Conservation (phyloP, 306 rosid genomes). For the Rosa rugosa region DNA sequence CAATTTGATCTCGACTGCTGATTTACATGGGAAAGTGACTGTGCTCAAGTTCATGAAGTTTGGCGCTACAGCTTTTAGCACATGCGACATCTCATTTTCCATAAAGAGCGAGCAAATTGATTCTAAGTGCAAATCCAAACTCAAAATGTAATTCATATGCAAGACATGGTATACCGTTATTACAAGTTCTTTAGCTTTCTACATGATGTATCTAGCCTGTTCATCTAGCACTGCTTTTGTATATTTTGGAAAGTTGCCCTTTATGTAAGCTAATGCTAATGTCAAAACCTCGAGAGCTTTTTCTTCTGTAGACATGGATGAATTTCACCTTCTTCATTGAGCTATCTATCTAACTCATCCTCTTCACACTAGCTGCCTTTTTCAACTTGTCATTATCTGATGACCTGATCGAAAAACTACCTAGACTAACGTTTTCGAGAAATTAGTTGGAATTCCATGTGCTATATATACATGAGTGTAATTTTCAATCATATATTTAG, state of each 20-base stretch:
- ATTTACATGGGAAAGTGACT: constrained; percentile 41
- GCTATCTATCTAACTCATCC: constrained; percentile 1
- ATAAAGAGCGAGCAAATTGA: not conserved
- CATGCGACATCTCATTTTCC: constrained; percentile 37
- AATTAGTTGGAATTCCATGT: constrained; percentile 6
- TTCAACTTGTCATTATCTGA: not conserved
- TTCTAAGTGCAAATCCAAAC: constrained; percentile 42
- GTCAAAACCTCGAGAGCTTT: not conserved
- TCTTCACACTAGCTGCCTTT: not conserved
- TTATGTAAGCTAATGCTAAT: not conserved
- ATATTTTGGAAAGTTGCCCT: not conserved
- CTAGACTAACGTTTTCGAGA: not conserved
- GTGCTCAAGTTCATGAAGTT: constrained; percentile 38
- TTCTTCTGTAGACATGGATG: constrained; percentile 10
- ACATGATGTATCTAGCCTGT: not conserved
- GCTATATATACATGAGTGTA: not conserved
- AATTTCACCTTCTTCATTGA: constrained; percentile 13
- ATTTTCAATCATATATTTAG: not conserved
- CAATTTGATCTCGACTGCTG: constrained; percentile 33
- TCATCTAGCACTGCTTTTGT: not conserved
- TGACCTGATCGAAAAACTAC: not conserved
- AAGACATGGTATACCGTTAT: not conserved
- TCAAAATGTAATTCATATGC: constrained; percentile 27
- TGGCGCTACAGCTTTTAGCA: constrained; percentile 33
- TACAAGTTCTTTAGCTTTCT: not conserved